Base-by-base conservation (phyloP, 495 filamentous ascomycete species). In the Immersiella caudata region DNA sequence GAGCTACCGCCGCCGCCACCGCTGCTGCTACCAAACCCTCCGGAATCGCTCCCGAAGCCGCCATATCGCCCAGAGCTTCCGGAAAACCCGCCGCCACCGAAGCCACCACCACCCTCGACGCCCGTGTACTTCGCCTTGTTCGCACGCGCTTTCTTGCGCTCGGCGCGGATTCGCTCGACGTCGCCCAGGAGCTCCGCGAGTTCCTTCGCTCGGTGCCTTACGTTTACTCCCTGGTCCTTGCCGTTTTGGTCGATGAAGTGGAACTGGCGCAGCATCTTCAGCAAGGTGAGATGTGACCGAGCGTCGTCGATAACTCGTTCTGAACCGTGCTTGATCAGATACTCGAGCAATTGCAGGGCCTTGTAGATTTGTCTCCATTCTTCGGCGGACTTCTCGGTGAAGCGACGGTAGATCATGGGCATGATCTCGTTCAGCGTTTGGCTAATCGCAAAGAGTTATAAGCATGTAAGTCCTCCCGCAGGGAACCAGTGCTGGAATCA, bases 281-380 rank as follows among this genome's bases (percentile, higher is more conserved):
- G 83, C 26, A 97, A 87, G 21, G 93, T 94, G 74, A 98, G 85
- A 76, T 99, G 95, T 61, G 93, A 93, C 66, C 96, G 88, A 54
- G 94, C 96, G 79, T 99, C 96, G 81, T 99, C 95, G 67, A 99
- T 94, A 49, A 99, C 95, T 49, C 96, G 87, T 76, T 99, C 95
- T 25, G 95, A 97, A 60, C 95, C 95, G 74, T 99, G 96, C 84
- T 98, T 98, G 79, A 99, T 90, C 29, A 99, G 86, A 77, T 96
- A 98, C 77, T 99, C 95, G 71, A 99, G 89, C 26, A 99, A 85
- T 82, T 98, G 95, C 22, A 99, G 90, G 58, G 88, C 88, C 85
- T 99, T 99, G 83, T 98, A 99, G 67, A 98, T 99, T 77, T 99
- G 95, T 68, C 96, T 88, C 95, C 95, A 99, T 79, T 99, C 95